phyloP scores from a whole-genome alignment of 768 basidiomycete genomes.

The Trametes cingulata region DNA sequence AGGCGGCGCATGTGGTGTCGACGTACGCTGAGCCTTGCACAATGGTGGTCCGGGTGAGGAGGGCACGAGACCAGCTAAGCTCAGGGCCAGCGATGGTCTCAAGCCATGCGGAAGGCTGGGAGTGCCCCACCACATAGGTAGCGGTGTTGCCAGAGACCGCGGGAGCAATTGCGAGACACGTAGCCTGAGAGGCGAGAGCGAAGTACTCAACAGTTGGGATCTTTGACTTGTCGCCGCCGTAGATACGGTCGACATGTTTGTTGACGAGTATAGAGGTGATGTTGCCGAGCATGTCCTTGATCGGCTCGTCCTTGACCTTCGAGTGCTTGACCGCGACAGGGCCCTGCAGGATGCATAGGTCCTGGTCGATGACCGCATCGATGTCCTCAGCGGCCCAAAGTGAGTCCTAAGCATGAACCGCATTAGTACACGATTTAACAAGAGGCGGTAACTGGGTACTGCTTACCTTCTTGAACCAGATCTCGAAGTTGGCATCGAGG shows the following conservation, averaged over 20 bases:
- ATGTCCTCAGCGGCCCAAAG: slow-evolving; percentile 98
- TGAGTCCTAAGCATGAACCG: slow-evolving; percentile 73
- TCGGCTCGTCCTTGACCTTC: slow-evolving; percentile 87
- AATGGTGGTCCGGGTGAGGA: slow-evolving; percentile 77
- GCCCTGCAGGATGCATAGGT: slow-evolving; percentile 97
- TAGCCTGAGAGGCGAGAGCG: slow-evolving; percentile 35
- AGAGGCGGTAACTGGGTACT: not conserved
- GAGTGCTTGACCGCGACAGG: slow-evolving; percentile 93
- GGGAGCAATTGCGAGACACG: slow-evolving; percentile 42
- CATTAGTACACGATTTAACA: slow-evolving; percentile 5
- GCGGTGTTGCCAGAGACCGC: slow-evolving; percentile 45
- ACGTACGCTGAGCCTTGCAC: slow-evolving; percentile 86
- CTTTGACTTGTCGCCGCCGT: slow-evolving; percentile 69
- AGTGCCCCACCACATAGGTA: slow-evolving; percentile 50
- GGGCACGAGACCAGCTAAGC: slow-evolving; percentile 83
- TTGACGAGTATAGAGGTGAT: slow-evolving; percentile 77
- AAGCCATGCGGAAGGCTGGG: slow-evolving; percentile 69
- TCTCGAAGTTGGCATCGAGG: slow-evolving; percentile 89
- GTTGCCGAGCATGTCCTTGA: slow-evolving; percentile 88
- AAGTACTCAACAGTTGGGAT: slow-evolving; percentile 89
- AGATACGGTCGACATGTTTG: slow-evolving; percentile 77
- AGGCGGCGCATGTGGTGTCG: slow-evolving; percentile 84
- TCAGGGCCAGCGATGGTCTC: slow-evolving; percentile 80
- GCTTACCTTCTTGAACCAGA: slow-evolving; percentile 99
- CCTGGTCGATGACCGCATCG: slow-evolving; percentile 98